Base-by-base conservation (phyloP, 495 filamentous ascomycete species). In the Filosporella fistucella region DNA sequence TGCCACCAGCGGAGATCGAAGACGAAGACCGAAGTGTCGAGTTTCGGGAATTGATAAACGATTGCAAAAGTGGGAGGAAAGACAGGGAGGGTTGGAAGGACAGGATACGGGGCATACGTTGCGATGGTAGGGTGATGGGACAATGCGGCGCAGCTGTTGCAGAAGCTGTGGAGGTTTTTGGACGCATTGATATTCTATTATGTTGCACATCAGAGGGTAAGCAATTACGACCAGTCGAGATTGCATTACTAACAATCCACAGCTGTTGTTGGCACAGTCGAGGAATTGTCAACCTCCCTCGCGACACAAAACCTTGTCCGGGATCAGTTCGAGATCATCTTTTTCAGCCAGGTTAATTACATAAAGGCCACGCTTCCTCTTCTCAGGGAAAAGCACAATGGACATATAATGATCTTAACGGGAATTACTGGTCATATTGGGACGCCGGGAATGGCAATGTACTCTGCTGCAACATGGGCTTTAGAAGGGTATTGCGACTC, bases 401-500 rank as follows among this genome's bases (percentile, higher is more conserved):
- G 93, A 0, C 93, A 98, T 67, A 83, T 98, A 45, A 82, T 96
- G 57, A 78, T 95, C 46, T 69, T 97, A 1, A 93, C 88, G 18
- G 90, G 88, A 38, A 87, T 95, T 58, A 90, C 88, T 24, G 89
- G 88, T 5, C 89, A 95, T 65, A 84, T 98, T 54, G 93, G 91
- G 22, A 96, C 91, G 2, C 93, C 93, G 0, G 88, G 89, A 12
- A 78, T 97, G 63, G 78, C 87, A 34, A 86, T 93, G 74, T 94
- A 93, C 63, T 89, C 88, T 56, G 90, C 93, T 35, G 82, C 88
- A 20, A 89, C 88, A 32, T 96, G 94, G 89, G 93, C 91, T 7
- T 77, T 97, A 5, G 93, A 98, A 66, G 93, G 93, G n/a, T 96
- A 93, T 64, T 95, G 89, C 67, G 91, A 96, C 77, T 93, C 88